Conservation (phyloP, 495 filamentous ascomycete species). For the Corynascus novoguineensis region DNA sequence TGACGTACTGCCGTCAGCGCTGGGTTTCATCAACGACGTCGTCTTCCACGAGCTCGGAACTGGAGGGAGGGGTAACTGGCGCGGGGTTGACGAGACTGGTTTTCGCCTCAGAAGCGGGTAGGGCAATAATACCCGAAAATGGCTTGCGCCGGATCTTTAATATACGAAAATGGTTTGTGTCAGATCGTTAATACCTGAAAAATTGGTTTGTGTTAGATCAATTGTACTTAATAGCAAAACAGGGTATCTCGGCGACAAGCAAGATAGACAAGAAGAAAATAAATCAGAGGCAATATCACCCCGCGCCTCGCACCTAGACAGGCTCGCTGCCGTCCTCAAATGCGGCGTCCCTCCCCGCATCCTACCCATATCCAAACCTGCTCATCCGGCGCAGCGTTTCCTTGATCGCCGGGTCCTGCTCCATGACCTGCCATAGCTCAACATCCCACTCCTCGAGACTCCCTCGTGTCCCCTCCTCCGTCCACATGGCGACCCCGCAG, state of each 20-base stretch:
- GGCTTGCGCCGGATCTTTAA: no score
- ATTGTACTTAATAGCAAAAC: neutral
- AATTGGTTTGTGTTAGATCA: no score
- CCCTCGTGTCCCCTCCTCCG: slow-evolving; percentile 16
- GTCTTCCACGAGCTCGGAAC: no score
- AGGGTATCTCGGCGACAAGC: no score
- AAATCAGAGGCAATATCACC: neutral
- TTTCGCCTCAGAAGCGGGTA: no score
- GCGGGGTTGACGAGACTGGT: no score
- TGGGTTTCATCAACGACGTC: no score
- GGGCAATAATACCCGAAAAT: no score
- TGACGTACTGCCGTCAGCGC: no score
- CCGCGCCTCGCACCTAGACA: neutral
- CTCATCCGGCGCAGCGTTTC: slow-evolving; percentile 31
- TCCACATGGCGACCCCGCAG: slow-evolving; percentile 14
- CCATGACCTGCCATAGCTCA: slow-evolving; percentile 44
- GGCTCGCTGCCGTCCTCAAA: neutral
- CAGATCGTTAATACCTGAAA: no score
- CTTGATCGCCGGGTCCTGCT: slow-evolving; percentile 33
- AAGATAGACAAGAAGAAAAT: neutral
- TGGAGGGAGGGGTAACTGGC: no score
- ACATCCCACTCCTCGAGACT: slow-evolving; percentile 41
- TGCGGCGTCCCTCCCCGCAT: slow-evolving; percentile 4
- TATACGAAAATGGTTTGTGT: no score
- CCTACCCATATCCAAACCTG: slow-evolving; percentile 14